Percentiles rank a stretch among this genome's conserved stretches.
phyloP scores from a whole-genome alignment of 441 rosid species.

The Jatropha podagrica region DNA sequence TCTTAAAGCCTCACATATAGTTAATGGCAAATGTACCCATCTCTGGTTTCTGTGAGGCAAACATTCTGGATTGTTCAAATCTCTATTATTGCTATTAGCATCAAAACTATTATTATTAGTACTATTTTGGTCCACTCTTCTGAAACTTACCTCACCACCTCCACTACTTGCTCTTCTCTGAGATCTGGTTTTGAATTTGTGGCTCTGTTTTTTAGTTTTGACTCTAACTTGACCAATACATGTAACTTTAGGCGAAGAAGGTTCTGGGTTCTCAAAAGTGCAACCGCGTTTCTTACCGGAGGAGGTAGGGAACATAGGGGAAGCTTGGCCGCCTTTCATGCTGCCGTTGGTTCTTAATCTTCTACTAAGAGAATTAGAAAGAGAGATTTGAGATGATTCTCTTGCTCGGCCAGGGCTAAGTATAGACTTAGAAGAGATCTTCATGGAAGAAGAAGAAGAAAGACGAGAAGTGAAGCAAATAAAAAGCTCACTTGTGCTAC shows the following conservation, averaged over 20 bases:
- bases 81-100: constrained; percentile 22
- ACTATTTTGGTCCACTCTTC: constrained; percentile 48
- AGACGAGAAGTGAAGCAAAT: constrained; percentile 81
- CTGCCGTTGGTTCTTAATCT: constrained; percentile 68
- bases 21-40: constrained; percentile 81
- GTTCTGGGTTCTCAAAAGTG: constrained; percentile 67
- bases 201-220: constrained; percentile 85
- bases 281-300: constrained; percentile 56
- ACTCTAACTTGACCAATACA: constrained; percentile 95
- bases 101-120: not conserved
- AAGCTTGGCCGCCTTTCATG: constrained; percentile 69
- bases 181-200: constrained; percentile 68
- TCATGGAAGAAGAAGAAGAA: constrained; percentile 84
- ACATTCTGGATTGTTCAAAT: constrained; percentile 34
- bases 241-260: constrained; percentile 91
- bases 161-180: constrained; percentile 36
- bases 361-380: constrained; percentile 73
- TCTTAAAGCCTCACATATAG: constrained; percentile 80
- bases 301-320: constrained; percentile 69
- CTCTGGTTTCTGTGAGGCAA: constrained; percentile 50
- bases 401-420: constrained; percentile 63
- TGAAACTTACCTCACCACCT: constrained; percentile 61
- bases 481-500: constrained; percentile 56
- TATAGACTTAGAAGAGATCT: constrained; percentile 66
- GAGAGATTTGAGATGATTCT: constrained; percentile 66